Evolutionary conservation across 345 rosid genomes (phyloP), one percentile per base, ranked within the genome.

Genomic region (Linum trigynum): DNA sequence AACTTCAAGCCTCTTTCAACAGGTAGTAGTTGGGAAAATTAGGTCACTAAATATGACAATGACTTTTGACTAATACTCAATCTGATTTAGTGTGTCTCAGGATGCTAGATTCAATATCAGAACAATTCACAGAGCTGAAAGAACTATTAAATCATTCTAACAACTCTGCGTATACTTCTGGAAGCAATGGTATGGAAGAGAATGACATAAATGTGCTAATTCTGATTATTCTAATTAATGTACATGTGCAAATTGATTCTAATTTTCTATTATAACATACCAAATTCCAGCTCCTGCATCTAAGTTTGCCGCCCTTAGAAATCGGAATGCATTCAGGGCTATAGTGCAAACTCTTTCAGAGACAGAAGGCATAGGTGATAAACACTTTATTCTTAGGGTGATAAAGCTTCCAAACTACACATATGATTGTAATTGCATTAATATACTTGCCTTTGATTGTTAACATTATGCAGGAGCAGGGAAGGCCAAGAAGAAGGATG

Each of bases 121-220:
- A 89, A 75, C 97, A 89, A 78, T 82, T 92, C 79, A 77, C 96
- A 14, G 91, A 87, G 82, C 76, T 86, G 71, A 90, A 87, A 75
- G 78, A 60, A 56, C 71, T 86, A 77, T 78, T 89, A 74, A 65
- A 83, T 62, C 67, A 81, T 69, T 65, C 95, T 36, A 80, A 86
- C 50, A 79, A 71, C 69, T 77, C 84, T 3, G 70, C 71, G 58
- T 79, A 83, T 71, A 71, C 81, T 61, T 78, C 81, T 57, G 66
- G 61, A 57, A 77, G 81, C 42, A 64, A 81, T 74, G 78, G 70
- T 60, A 70, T 79, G 51, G 81, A 79, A 41, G 81, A 69, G 45
- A 81, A 69, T 38, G 81, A n/a, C n/a, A n/a, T 68, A 63, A 85
- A 85, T 39, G 7, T 48, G 63, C 67, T 61, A 67, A 79, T 75